Base-by-base conservation (phyloP, 2,329 filamentous ascomycete species). In the Phoma sp. region DNA sequence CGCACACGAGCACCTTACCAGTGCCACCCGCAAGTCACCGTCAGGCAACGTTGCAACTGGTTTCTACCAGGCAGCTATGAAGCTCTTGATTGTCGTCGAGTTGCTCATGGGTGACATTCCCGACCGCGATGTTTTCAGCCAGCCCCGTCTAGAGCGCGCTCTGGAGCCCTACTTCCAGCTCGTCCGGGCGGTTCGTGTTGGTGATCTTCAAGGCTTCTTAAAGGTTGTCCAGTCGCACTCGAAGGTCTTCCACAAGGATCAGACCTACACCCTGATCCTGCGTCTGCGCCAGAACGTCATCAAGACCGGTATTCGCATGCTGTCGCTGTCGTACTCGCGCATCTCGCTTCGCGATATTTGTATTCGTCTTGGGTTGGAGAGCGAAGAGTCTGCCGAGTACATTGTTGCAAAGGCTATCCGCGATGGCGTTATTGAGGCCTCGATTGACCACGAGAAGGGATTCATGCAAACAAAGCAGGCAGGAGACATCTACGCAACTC, bases 381-480 rank as follows among this genome's bases (percentile, higher is more conserved):
- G 90, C 66, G 95, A 99, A 75, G 95, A 99, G 81, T 96, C 91
- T 37, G 95, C 95, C 9, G 95, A 99, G 79, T 99, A 99, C 77
- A 99, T 99, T 74, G 95, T 98, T 32, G 95, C 95, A 62, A 99
- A 99, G 82, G 95, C 95, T 1, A 99, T 99, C 66, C 86, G 95
- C 18, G 95, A 99, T 70, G 95, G 95, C 55, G 95, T 98, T 51
- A 98, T 98, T 54, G 93, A 98, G 81, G 93, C 93, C 30, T 93
- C 89, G 2, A 81, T 98, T 58, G 93, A 99, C 74, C 90, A 96
- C 60, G 93, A 98, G 81, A 88, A 88, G 61, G 95, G 95, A 0
- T 98, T 91, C 79, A 97, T 98, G 92, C 96, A 96, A 86, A 97
- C 93, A 76, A 96, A 96, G 82, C 92, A 97, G 67, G 84, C 96